Base-by-base conservation (phyloP, 768 basidiomycete species). In the Phylloporus sp. region DNA sequence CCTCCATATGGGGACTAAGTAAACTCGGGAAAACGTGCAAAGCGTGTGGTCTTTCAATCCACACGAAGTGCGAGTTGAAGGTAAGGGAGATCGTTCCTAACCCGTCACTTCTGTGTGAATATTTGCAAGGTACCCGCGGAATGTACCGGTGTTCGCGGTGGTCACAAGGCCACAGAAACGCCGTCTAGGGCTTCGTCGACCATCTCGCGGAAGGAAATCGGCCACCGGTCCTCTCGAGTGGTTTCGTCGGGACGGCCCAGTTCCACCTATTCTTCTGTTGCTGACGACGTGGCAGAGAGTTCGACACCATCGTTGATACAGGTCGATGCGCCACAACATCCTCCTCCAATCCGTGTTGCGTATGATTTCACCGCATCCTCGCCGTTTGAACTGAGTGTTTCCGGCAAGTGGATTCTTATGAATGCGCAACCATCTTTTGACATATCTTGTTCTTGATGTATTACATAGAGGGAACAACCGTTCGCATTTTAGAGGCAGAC, bases 21-120 rank as follows among this genome's bases (percentile, higher is more conserved):
- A 91, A 90, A 67, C 87, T 89, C 63, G 91, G 91, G 29, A 92
- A 91, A 72, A 89, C 85, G 6, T 92, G 91, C 72, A 85, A 77
- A 64, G 68, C 74, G 12, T 93, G 91, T 64, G 83, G 85, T 2
- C 68, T 92, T 45, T 85, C 86, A 18, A 90, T 92, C 7, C 91
- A 92, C 65, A 72, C 82, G 42, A 91, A 88, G 67, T 93, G 91
- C 68, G 91, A 92, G 66, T 68, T 93, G 44, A 93, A 91, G 81
- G 91, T 86, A 54, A 15, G 49, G 38, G 46, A 18, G 36, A 63
- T 35, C 27, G 22, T 40, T 44, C 22, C 23, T 52, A 45, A 10
- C 50, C 42, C 26, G 42, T 41, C 18, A 42, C 43, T 23, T 39
- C 22, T 54, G 45, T 50, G 55, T 57, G 51, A 59, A 51, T 31